These are phyloP conservation scores for Eucalyptus urophylla DNA, from an alignment of 345 rosid genomes.

Conservation along the genomic window DNA sequence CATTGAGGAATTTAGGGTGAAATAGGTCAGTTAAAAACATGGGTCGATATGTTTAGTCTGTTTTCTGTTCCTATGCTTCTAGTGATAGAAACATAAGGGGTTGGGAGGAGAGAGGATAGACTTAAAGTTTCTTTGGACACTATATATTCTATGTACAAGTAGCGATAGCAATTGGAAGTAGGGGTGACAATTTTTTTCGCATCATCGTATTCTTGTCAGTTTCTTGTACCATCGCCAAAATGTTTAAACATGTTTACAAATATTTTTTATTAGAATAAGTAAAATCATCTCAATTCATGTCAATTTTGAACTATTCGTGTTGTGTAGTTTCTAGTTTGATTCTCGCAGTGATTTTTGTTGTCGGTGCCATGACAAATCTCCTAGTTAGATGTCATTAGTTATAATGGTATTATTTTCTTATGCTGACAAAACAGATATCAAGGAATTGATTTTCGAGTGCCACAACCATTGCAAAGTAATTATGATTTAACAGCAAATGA, in stretches of 20 bases:
- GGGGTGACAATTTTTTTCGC: background rate
- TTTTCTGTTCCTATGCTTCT: background rate
- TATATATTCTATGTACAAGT: background rate
- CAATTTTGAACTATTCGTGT: background rate
- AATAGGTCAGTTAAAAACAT: background rate
- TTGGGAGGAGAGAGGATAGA: background rate
- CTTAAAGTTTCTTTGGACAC: background rate
- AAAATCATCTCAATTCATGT: background rate
- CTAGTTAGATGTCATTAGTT: background rate
- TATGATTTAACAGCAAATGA: slow-evolving; percentile 33
- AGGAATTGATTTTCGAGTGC: slow-evolving; percentile 83
- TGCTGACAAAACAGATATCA: slow-evolving; percentile 51
- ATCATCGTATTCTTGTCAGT: background rate
- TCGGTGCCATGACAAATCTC: background rate
- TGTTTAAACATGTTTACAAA: background rate
- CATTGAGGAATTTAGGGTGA: background rate
- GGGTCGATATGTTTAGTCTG: background rate
- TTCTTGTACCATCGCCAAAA: background rate
- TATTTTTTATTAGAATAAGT: background rate
- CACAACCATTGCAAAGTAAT: slow-evolving; percentile 53
- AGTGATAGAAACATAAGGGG: background rate
- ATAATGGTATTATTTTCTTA: background rate
- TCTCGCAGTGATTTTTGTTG: background rate
- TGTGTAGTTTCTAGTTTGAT: background rate
- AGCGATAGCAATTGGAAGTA: background rate